Percentiles rank a stretch among this genome's conserved stretches.
Conservation (phyloP, 1,139 yeast genomes). For the Suhomyces coccinellae region DNA sequence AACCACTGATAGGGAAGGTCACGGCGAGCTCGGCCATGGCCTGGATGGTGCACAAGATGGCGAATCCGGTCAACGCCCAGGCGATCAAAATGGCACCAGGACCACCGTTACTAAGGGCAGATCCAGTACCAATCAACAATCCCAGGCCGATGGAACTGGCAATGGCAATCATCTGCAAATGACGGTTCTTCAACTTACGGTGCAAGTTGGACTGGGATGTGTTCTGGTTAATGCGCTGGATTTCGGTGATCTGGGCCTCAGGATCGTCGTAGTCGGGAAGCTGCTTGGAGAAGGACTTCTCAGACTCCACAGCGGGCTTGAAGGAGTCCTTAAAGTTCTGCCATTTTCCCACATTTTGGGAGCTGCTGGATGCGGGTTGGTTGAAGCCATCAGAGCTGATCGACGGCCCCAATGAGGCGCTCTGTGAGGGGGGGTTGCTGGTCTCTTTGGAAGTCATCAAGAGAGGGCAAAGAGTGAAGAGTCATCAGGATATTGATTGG, state of each 20-base stretch:
- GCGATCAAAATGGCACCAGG: conserved; percentile 59
- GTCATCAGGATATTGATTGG: conserved; percentile 3
- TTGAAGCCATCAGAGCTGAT: not conserved
- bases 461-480: not conserved
- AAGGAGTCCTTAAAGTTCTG: conserved; percentile 42
- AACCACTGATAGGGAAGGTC: conserved; percentile 36
- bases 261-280: conserved; percentile 23
- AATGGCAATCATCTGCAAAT: conserved; percentile 31
- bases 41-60: conserved; percentile 34
- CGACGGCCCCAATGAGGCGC: conserved; percentile 2
- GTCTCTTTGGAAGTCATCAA: not conserved
- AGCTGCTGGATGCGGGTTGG: not conserved
- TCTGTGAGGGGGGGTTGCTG: not conserved
- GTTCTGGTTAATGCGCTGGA: conserved; percentile 24
- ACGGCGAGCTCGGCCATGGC: conserved; percentile 38
- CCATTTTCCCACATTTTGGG: conserved; percentile 27
- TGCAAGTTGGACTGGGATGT: conserved; percentile 25
- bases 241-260: conserved; percentile 20
- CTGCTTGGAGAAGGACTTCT: conserved; percentile 16
- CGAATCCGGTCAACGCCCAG: conserved; percentile 32
- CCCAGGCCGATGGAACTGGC: conserved; percentile 39
- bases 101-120: conserved; percentile 48
- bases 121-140: conserved; percentile 27
- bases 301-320: conserved; percentile 30
- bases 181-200: conserved; percentile 26